These are phyloP conservation scores for Chara braunii DNA, from an alignment of 139 green algal genomes.

Conservation along the genomic window DNA sequence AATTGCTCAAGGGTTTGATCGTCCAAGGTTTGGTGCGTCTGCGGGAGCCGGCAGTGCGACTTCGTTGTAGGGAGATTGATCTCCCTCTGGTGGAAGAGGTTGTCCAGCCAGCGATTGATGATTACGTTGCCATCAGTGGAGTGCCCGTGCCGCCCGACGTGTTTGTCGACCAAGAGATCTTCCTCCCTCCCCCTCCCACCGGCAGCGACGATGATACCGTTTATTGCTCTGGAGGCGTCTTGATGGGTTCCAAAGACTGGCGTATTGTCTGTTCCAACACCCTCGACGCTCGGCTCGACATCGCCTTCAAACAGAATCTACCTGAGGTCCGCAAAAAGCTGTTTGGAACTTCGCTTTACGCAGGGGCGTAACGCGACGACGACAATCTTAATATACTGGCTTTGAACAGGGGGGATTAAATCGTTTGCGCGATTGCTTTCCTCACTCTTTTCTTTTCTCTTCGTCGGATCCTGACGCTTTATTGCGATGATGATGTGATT, in stretches of 20 bases:
- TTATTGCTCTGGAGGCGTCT: slow-evolving; percentile 78
- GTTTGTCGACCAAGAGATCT: slow-evolving; percentile 61
- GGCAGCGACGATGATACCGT: background rate
- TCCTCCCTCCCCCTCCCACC: slow-evolving; percentile 9
- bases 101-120: slow-evolving; percentile 2
- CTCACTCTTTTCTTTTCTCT: too few species aligned
- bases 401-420: too few species aligned
- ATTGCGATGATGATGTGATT: too few species aligned
- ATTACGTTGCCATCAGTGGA: slow-evolving; percentile 52
- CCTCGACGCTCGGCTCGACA: slow-evolving; percentile 62
- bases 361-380: too few species aligned
- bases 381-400: too few species aligned
- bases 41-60: slow-evolving; percentile 18
- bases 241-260: slow-evolving; percentile 72
- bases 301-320: slow-evolving; percentile 40
- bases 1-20: slow-evolving; percentile 76
- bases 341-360: too few species aligned
- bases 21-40: slow-evolving; percentile 51
- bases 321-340: slow-evolving; percentile 26
- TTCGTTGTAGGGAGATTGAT: slow-evolving; percentile 27
- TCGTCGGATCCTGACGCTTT: too few species aligned
- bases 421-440: too few species aligned
- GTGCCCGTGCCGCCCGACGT: slow-evolving; percentile 59
- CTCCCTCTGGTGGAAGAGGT: slow-evolving; percentile 6
- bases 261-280: slow-evolving; percentile 89